phyloP scores from a whole-genome alignment of 371 early-diverging fungal species.

The Funneliformis caledonium region DNA sequence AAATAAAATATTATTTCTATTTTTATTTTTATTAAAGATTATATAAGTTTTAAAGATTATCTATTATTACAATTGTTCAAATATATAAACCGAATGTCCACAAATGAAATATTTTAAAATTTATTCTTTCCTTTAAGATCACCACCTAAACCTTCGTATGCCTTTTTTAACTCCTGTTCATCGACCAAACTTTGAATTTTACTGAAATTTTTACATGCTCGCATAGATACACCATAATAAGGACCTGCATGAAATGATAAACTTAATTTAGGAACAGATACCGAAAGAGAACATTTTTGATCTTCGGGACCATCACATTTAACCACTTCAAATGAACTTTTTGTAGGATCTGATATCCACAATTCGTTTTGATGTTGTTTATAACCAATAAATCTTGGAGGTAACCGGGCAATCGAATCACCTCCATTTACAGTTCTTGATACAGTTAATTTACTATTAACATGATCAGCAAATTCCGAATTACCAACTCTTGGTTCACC shows the following conservation, averaged over 20 bases:
- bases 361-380: constrained; percentile 16
- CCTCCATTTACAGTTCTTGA: background rate
- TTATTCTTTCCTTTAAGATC: no score
- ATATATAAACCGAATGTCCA: no score
- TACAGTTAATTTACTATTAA: background rate
- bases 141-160: no score
- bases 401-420: constrained; percentile 4
- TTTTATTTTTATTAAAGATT: no score
- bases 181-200: no score
- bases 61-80: no score
- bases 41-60: no score
- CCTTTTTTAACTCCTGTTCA: no score
- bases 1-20: no score
- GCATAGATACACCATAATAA: background rate
- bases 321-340: background rate
- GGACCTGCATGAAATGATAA: background rate
- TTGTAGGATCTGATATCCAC: constrained; percentile 17
- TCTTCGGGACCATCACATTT: background rate
- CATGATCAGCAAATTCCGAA: background rate
- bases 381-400: background rate
- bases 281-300: background rate
- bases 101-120: no score
- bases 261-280: background rate
- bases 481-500: constrained; percentile 28
- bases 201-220: background rate